Evolutionary conservation across 2,329 filamentous ascomycete genomes (phyloP), one percentile per base, ranked within the genome.

Genomic region (Paracoccidioides brasiliensis): DNA sequence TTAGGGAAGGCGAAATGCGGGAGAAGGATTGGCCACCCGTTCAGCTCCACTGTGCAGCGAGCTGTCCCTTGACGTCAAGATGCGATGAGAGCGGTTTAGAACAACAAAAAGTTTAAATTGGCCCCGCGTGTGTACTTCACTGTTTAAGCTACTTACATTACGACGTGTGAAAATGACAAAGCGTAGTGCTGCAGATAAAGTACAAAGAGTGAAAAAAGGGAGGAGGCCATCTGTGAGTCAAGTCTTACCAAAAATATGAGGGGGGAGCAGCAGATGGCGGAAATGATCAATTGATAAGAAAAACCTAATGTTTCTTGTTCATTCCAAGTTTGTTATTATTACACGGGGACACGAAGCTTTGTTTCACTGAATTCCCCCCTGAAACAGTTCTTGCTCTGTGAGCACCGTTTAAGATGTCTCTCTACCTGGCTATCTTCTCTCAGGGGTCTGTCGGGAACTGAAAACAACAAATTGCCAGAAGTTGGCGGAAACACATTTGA

Each of bases 1-100:
- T 52, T 5, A 22, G 35, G 49, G 49, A 52, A 52, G 49, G 49
- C 49, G 37, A 52, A 52, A 41, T 12, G 40, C 22, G 49, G 49
- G 5, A 22, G 46, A 49, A 49, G 28, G 15, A 30, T 52, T 42
- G 8, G 37, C 32, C 49, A 48, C 45, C 28, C 45, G 28, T 35
- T 35, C 28, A 33, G 12, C 7, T 38, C 37, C 37, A 12, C 12
- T 38, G 7, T 38, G 7, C 37, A 38, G 37, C 12, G 12, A 38
- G 37, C 37, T 44, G 3, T 3, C 4, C 42, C 15, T 28, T 15
- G n/a, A 44, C 32, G 14, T 48, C 45, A 32, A 32, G 43, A 46
- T 14, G 10, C 10, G 30, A 33, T 46, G 44, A 30, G 44, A 46
- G 44, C 44, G 12, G 30, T 12, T 46, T 28, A 8, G 28, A 33